These are phyloP conservation scores for Ulota crispa DNA, from an alignment of 225 moss, liverwort and hornwort genomes.

Conservation along the genomic window DNA sequence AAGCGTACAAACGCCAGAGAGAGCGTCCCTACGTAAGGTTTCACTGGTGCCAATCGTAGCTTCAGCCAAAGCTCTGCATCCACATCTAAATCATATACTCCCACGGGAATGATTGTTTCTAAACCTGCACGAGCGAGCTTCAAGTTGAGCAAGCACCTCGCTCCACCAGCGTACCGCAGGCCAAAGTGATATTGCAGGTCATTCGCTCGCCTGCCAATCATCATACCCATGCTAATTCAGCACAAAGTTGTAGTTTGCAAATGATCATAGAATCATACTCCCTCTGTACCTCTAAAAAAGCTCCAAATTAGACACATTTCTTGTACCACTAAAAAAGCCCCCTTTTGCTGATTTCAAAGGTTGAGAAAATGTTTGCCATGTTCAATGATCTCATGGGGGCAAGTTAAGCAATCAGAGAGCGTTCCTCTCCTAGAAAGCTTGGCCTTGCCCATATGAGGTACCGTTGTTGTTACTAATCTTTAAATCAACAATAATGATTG, in stretches of 20 bases:
- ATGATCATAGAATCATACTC: too few relatives aligned
- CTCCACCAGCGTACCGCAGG: conserved; percentile 86
- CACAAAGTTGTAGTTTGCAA: neutral
- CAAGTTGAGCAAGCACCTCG: conserved; percentile 77
- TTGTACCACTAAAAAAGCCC: too few relatives aligned
- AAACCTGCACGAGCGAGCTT: conserved; percentile 76
- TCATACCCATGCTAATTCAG: neutral
- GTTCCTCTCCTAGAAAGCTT: too few relatives aligned
- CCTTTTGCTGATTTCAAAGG: too few relatives aligned
- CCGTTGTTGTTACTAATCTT: too few relatives aligned
- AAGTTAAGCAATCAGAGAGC: too few relatives aligned
- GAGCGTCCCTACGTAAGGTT: conserved; percentile 89
- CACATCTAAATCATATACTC: conserved; percentile 91
- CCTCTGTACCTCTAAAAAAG: too few relatives aligned
- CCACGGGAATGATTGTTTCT: conserved; percentile 76
- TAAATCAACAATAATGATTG: too few relatives aligned
- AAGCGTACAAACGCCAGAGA: conserved; percentile 87
- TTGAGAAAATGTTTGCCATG: too few relatives aligned
- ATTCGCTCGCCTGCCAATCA: conserved; percentile 70
- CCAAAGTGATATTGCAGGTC: conserved; percentile 97
- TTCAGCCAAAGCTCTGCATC: conserved; percentile 97
- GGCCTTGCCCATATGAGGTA: too few relatives aligned
- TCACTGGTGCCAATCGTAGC: conserved; percentile 85
- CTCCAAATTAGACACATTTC: too few relatives aligned
- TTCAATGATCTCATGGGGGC: too few relatives aligned